These are phyloP conservation scores for Fusarium falciforme DNA, from an alignment of 2,329 filamentous ascomycete genomes.

Conservation along the genomic window DNA sequence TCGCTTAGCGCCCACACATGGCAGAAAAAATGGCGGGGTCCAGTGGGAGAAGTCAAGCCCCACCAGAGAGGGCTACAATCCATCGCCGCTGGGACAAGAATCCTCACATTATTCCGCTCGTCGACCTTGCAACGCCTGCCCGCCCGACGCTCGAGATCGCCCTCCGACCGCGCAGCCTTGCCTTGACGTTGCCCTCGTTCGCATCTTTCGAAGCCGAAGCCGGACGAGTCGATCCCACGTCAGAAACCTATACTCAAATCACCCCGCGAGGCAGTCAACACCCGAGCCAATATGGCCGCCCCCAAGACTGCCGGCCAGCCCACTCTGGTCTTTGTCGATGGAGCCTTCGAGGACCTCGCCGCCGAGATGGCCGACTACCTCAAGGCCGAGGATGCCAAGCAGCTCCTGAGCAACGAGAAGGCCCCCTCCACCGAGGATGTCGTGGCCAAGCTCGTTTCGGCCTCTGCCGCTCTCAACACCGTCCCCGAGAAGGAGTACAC, in stretches of 20 bases:
- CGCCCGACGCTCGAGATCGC: slow-evolving; percentile 39
- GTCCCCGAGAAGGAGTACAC: slow-evolving; percentile 97
- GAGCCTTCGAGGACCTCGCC: slow-evolving; percentile 90
- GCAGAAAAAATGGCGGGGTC: slow-evolving; percentile 56
- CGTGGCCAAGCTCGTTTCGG: slow-evolving; percentile 88
- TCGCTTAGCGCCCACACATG: slow-evolving; percentile 57
- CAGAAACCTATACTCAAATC: slow-evolving; percentile 34
- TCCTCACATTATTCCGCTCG: slow-evolving; percentile 46
- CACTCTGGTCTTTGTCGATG: slow-evolving; percentile 83
- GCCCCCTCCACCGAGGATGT: slow-evolving; percentile 80
- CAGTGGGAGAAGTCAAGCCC: slow-evolving; percentile 39
- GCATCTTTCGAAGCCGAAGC: slow-evolving; percentile 33
- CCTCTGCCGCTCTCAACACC: slow-evolving; percentile 80
- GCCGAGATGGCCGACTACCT: slow-evolving; percentile 96
- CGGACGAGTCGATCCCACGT: slow-evolving; percentile 27
- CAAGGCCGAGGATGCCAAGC: slow-evolving; percentile 82
- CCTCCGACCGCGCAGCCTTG: slow-evolving; percentile 22
- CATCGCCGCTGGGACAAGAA: slow-evolving; percentile 27
- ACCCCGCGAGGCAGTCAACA: slow-evolving; percentile 29
- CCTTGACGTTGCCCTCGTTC: slow-evolving; percentile 15
- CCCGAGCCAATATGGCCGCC: slow-evolving; percentile 43
- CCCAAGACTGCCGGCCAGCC: slow-evolving; percentile 61
- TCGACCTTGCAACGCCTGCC: slow-evolving; percentile 43
- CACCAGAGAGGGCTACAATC: slow-evolving; percentile 53
- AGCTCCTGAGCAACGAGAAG: slow-evolving; percentile 78